Percentiles rank a stretch among this genome's conserved stretches.
Conservation (phyloP, 1,284 basidiomycete species). For the Peniophora sp. region DNA sequence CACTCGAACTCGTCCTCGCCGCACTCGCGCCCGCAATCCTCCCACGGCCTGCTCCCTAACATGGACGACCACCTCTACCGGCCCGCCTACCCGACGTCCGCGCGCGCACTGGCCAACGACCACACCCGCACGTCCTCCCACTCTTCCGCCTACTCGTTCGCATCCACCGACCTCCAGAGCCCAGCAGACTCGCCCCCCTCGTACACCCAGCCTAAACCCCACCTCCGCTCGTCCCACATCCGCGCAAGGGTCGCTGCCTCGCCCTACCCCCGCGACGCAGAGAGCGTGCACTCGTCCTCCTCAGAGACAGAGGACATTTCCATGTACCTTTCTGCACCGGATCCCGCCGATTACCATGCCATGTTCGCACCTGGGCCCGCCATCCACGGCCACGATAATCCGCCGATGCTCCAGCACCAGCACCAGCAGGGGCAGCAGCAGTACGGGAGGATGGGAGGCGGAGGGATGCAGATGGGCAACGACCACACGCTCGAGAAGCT, state of each 20-base stretch:
- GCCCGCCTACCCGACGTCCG: conserved; percentile 38
- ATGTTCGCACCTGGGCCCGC: conserved; percentile 44
- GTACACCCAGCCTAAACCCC: conserved; percentile 64
- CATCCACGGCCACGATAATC: conserved; percentile 53
- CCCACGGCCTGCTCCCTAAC: conserved; percentile 48
- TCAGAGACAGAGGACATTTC: conserved; percentile 78
- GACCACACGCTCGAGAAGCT: conserved; percentile 79
- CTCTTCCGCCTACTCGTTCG: conserved; percentile 36
- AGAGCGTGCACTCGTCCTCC: conserved; percentile 78
- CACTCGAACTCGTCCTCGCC: conserved; percentile 70
- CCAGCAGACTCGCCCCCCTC: conserved; percentile 62
- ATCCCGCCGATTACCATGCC: conserved; percentile 47
- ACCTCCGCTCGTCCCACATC: conserved; percentile 65
- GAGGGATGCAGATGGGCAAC: conserved; percentile 39
- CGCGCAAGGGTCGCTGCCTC: conserved; percentile 70
- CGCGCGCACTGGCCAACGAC: conserved; percentile 21
- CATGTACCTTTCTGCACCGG: conserved; percentile 55
- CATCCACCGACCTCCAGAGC: conserved; percentile 33
- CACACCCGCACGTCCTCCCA: conserved; percentile 28
- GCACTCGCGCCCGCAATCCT: conserved; percentile 67
- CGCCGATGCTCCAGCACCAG: conserved; percentile 33
- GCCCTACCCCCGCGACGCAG: conserved; percentile 75
- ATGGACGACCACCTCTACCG: conserved; percentile 59
- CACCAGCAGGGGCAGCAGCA: background rate
- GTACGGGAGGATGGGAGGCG: conserved; percentile 68